Base-by-base conservation (phyloP, 2,329 filamentous ascomycete species). In the Tolypocladium inflatum region DNA sequence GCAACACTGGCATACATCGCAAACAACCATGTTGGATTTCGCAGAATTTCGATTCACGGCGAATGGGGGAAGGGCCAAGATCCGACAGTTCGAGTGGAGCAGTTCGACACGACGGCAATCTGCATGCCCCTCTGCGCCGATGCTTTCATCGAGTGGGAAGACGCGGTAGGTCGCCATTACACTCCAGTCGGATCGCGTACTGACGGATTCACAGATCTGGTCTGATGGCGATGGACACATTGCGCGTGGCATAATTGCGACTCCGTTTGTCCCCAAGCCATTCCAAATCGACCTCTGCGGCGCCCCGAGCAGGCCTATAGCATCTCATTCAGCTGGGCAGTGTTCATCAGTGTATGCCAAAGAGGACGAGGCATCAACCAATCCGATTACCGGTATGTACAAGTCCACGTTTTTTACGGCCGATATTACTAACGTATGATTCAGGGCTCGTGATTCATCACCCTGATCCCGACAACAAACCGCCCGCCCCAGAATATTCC, bases 121-220 rank as follows among this genome's bases (percentile, higher is more conserved):
- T 85, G 82, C 62, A 65, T 80, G 15, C 74, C 76, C 60, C 73
- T 84, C 19, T 74, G 74, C 0, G 69, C 76, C 0, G 81, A 84
- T 61, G 76, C 81, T 1, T 82, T 83, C 61, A 69, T 84, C 17
- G 76, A 78, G 55, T 85, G 81, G 74, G 82, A 85, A 63, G 74
- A 82, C 53, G 71, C 68, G 45, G 79, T 80, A 70, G 50, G 75
- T 56, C 2, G 19, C 30, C 4, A 8, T 8, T n/a, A 6, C 4
- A 15, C 2, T 11, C 13, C 6, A 13, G 33, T 10, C 3, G 10
- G 6, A n/a, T 15, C 15, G 30, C 48, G 4, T 52, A 26, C 38
- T 19, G n/a, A 39, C 15, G 17, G 19, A n/a, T 9, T n/a, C 3
- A 9, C 55, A 81, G 78, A 63, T 82, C 19, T 80, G 76, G 74